phyloP scores from a whole-genome alignment of 192 early-diverging fungal genomes.

The Funneliformis mosseae region DNA sequence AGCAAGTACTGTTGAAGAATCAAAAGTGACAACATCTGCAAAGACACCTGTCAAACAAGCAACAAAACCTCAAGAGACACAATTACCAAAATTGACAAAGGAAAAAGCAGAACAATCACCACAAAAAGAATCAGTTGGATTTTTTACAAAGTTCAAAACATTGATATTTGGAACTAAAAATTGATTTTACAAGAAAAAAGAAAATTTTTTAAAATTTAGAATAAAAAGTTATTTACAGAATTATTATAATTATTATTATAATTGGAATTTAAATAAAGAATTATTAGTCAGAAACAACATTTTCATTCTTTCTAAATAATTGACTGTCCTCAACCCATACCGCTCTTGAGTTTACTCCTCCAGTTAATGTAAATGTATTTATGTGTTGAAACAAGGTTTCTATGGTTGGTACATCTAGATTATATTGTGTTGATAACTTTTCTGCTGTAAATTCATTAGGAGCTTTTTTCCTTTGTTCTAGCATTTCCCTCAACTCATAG shows the following conservation, averaged over 20 bases:
- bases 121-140: background rate
- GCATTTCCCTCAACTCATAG: background rate
- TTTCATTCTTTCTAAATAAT: background rate
- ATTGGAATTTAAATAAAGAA: too few species aligned
- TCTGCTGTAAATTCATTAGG: conserved; percentile 6
- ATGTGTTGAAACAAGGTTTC: background rate
- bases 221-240: too few species aligned
- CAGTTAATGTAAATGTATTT: conserved; percentile 3
- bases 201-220: background rate
- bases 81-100: background rate
- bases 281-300: too few species aligned
- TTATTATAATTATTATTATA: too few species aligned
- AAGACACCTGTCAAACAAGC: background rate
- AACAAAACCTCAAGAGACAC: background rate
- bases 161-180: background rate
- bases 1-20: background rate
- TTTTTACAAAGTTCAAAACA: background rate
- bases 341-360: background rate
- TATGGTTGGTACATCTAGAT: background rate
- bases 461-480: background rate
- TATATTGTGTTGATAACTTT: conserved; percentile 1
- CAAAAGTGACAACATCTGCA: background rate
- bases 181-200: background rate
- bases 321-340: background rate
- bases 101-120: background rate